Percentiles rank a stretch among this genome's conserved stretches.
Evolutionary conservation across 2,329 filamentous ascomycete genomes (phyloP).

Genomic region (Malbranchea cinnamomea): DNA sequence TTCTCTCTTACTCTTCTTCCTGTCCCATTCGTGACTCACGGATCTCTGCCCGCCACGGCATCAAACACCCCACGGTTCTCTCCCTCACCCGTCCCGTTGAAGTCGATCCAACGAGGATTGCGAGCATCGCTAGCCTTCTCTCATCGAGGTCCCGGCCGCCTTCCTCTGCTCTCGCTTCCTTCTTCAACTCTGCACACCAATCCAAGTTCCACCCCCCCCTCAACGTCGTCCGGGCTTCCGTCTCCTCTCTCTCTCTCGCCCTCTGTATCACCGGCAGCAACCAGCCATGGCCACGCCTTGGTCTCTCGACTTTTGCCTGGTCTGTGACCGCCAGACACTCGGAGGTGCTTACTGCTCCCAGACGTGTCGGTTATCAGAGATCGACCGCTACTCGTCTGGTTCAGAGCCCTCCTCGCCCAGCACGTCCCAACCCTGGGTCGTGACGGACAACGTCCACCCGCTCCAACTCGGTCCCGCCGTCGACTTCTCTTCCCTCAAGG

Average conservation of each 20-base stretch:
- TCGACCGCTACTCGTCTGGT: conserved; percentile 51
- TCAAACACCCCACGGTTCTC: too few relatives aligned
- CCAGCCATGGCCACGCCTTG: conserved; percentile 36
- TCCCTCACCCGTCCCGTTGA: too few relatives aligned
- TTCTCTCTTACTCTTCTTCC: too few relatives aligned
- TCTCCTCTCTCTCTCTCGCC: not conserved
- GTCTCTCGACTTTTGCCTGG: conserved; percentile 85
- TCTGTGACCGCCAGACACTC: conserved; percentile 79
- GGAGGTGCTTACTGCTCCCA: conserved; percentile 82
- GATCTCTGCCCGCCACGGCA: too few relatives aligned
- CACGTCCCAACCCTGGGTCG: conserved; percentile 9
- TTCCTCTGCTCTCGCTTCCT: conserved; percentile 1
- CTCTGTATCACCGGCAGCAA: not conserved
- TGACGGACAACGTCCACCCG: conserved; percentile 10
- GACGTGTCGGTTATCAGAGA: conserved; percentile 73
- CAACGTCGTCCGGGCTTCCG: not conserved
- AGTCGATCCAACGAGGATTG: too few relatives aligned
- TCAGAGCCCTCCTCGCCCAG: conserved; percentile 18
- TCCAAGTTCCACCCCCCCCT: too few relatives aligned
- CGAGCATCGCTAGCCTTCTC: too few relatives aligned
- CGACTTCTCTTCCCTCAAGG: conserved; percentile 54
- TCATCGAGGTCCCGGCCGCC: not conserved
- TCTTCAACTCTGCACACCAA: too few relatives aligned
- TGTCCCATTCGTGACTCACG: too few relatives aligned
- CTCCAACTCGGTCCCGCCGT: conserved; percentile 51